A percentile compares a stretch with the other conserved stretches of the same genome.
phyloP scores from a whole-genome alignment of 1,284 basidiomycete species.

The Sanghuangporus weigelae region DNA sequence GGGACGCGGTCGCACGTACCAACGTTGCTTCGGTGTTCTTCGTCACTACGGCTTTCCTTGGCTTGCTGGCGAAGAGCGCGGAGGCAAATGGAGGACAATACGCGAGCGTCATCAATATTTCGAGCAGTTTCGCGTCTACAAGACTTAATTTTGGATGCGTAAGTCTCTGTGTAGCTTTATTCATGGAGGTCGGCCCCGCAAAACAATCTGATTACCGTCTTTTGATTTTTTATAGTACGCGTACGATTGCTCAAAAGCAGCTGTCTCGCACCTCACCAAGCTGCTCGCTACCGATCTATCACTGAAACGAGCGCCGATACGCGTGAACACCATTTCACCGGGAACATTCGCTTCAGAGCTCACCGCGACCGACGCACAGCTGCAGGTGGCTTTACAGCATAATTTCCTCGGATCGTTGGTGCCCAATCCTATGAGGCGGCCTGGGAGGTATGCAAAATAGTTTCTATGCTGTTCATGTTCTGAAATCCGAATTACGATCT shows the following conservation, averaged over 20 bases:
- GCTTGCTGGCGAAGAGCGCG: conserved; percentile 25
- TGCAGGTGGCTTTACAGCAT: conserved; percentile 15
- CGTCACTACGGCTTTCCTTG: conserved; percentile 30
- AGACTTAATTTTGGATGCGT: conserved; percentile 17
- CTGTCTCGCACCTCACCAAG: conserved; percentile 27
- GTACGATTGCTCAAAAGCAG: conserved; percentile 31
- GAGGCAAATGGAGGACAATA: conserved; percentile 20
- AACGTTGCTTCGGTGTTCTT: conserved; percentile 30
- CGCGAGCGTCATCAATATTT: conserved; percentile 31
- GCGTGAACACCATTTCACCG: conserved; percentile 29
- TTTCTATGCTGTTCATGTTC: no score
- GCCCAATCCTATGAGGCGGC: conserved; percentile 21
- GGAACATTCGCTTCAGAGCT: conserved; percentile 29
- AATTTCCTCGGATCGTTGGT: conserved; percentile 19
- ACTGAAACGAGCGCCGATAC: conserved; percentile 26
- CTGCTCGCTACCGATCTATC: conserved; percentile 30
- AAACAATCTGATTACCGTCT: background rate
- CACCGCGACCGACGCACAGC: conserved; percentile 19
- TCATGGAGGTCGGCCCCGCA: background rate
- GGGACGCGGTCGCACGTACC: conserved; percentile 22
- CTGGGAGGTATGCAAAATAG: conserved; percentile 21
- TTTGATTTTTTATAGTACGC: conserved; percentile 23
- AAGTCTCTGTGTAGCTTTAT: background rate
- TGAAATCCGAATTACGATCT: no score
- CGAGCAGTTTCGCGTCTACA: conserved; percentile 26